Evolutionary conservation across 2,329 filamentous ascomycete genomes (phyloP).

Genomic region (Paracamarosporium sp.): DNA sequence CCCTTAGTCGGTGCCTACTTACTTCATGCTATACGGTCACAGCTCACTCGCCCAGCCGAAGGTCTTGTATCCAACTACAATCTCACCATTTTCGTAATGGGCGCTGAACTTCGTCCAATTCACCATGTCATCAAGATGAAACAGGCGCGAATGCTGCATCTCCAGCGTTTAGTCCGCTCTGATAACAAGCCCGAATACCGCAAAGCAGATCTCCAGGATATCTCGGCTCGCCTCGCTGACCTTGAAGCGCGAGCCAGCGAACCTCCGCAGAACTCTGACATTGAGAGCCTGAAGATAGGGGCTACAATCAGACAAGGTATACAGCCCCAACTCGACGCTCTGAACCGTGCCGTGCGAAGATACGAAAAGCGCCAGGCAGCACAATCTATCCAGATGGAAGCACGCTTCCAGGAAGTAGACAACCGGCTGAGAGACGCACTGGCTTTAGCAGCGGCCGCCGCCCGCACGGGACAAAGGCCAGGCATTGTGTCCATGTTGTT

Average conservation of each 20-base stretch:
- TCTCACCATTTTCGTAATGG: slow-evolving; percentile 86
- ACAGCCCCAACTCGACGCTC: slow-evolving; percentile 83
- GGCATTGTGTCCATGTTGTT: slow-evolving; percentile 36
- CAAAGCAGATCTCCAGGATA: slow-evolving; percentile 27
- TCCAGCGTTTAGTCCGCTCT: slow-evolving; percentile 73
- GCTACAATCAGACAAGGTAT: slow-evolving; percentile 69
- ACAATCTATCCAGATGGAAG: slow-evolving; percentile 77
- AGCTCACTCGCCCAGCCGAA: slow-evolving; percentile 83
- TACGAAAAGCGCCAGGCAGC: slow-evolving; percentile 89
- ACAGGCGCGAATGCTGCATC: slow-evolving; percentile 77
- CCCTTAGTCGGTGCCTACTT: slow-evolving; percentile 83
- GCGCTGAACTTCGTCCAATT: slow-evolving; percentile 82
- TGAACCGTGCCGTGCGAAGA: slow-evolving; percentile 85
- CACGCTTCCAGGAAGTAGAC: slow-evolving; percentile 75
- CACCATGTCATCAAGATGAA: slow-evolving; percentile 83
- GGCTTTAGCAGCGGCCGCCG: slow-evolving; percentile 76
- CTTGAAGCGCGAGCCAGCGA: slow-evolving; percentile 67
- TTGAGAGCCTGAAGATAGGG: slow-evolving; percentile 50
- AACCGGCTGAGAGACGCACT: slow-evolving; percentile 76
- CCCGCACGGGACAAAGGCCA: slow-evolving; percentile 43
- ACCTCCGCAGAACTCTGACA: slow-evolving; percentile 43
- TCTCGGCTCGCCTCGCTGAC: slow-evolving; percentile 71
- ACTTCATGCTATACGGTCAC: slow-evolving; percentile 79
- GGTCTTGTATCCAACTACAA: slow-evolving; percentile 92
- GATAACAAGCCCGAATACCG: slow-evolving; percentile 24